Evolutionary conservation across 2,329 filamentous ascomycete species (phyloP), one percentile per base, ranked within the genome.

Genomic region (Pestalotiopsis sp.): DNA sequence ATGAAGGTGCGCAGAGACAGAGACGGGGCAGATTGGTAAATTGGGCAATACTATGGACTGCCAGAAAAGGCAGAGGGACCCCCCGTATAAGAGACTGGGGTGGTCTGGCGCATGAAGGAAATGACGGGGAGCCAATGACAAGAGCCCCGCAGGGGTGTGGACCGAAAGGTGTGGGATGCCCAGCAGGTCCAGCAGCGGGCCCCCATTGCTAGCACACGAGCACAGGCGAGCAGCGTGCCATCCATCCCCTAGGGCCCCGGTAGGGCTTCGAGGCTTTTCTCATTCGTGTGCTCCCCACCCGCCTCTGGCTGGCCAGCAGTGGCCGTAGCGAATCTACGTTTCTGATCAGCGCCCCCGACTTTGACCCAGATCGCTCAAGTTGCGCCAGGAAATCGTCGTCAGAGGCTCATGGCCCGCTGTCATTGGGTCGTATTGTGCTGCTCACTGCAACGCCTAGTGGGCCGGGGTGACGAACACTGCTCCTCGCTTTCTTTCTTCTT

Each of bases 51-150:
- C 13, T 22, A 35, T 55, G 40, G 62, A 38, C 64, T 66, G 52
- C 64, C 64, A 59, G 52, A 66, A 58, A 10, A 38, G 64, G 64
- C 20, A 66, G 64, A 59, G 52, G 17, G 52, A 14, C 22, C 39
- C 22, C 39, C 55, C 30, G 64, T 66, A 66, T 66, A 66, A 58
- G 35, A 57, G 64, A 55, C 55, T 22, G 44, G 44, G 22, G 64
- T 35, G 55, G 64, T 9, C 24, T 20, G 35, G 26, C 52, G 64
- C 63, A 20, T 59, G 64, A 66, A 35, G 57, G 57, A 66, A 44
- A 66, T 66, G 57, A 66, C 52, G 57, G 52, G 52, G 57, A 55
- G 64, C 64, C 64, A 66, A 66, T 66, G 52, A 66, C 14, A 48
- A 17, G 52, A 58, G 57, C 39, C 64, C 64, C 64, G n/a, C 61